Base-by-base conservation (phyloP, 345 rosid genomes). In the Ceriops zippeliana region DNA sequence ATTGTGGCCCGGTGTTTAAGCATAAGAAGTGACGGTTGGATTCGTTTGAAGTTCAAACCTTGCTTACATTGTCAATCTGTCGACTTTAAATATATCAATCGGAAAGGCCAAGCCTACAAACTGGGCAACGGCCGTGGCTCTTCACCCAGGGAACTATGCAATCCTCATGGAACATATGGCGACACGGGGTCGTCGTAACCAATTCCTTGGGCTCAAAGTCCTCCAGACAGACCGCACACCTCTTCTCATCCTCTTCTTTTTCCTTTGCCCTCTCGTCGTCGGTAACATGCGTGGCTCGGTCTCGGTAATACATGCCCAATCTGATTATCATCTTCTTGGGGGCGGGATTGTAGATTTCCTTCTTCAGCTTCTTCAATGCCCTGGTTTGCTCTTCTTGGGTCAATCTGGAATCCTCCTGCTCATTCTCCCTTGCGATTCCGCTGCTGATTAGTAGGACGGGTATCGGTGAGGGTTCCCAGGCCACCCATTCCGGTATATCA, bases 91-190 rank as follows among this genome's bases (percentile, higher is more conserved):
- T 42, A 0, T 15, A 42, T 3, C 70, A 77, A 17, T 86, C 86
- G n/a, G 75, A 58, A 5, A 93, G 64, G 1, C 68, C 66, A 56
- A 38, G 83, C 75, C 98, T 79, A 35, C 98, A 90, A 2, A 93
- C 83, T 0, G 97, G 98, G 72, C 96, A 93, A 49, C 83, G 87
- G 28, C 87, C 84, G 7, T 83, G 76, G 68, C 79, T 83, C 66
- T 75, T 89, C 38, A 83, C 72, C 98, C 97, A 93, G 5, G 90
- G 90, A 62, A 87, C 82, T 28, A 93, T 89, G 62, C 97, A 90
- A 2, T 84, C 90, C 61, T 89, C 91, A 9, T 93, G 98, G 71
- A 89, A 93, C 96, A 90, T 89, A 19, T 93, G 98, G 53, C 84
- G 75, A 64, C 98, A 90, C 4, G 93, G 96, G 42, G 97, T 90